Evolutionary conservation across 148 eudicot species (phyloP).

Genomic region (Cornus florida): DNA sequence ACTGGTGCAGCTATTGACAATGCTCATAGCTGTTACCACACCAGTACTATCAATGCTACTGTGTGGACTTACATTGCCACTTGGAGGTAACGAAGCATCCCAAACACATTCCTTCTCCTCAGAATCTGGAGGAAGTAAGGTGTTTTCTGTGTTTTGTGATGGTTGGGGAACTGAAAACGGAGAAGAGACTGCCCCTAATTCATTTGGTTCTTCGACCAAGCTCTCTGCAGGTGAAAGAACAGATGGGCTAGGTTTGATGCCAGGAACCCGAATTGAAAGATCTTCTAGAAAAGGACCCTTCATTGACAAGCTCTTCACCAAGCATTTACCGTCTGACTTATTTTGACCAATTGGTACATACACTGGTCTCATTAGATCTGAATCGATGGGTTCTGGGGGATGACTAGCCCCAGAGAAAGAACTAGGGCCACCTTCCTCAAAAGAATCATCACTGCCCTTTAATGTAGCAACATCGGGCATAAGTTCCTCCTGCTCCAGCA

Average conservation of each 20-base stretch:
- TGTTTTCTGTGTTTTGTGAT: constrained; percentile 48
- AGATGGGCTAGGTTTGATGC: constrained; percentile 43
- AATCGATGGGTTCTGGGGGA: constrained; percentile 79
- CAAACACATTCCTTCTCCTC: constrained; percentile 86
- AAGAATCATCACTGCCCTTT: constrained; percentile 47
- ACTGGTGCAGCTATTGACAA: constrained; percentile 75
- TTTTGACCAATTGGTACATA: constrained; percentile 65
- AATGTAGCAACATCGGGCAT: constrained; percentile 50
- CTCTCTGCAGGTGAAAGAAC: constrained; percentile 48
- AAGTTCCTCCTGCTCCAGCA: constrained; percentile 52
- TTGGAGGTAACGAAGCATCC: constrained; percentile 91
- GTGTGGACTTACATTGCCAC: constrained; percentile 81
- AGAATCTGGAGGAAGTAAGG: constrained; percentile 38
- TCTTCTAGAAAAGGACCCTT: constrained; percentile 79
- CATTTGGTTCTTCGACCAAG: constrained; percentile 51
- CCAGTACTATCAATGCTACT: constrained; percentile 76
- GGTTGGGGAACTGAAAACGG: constrained; percentile 47
- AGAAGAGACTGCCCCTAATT: constrained; percentile 33
- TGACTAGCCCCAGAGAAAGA: constrained; percentile 81
- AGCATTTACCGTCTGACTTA: constrained; percentile 46
- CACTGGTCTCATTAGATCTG: constrained; percentile 66
- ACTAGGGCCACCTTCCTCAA: constrained; percentile 49
- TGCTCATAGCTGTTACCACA: constrained; percentile 74
- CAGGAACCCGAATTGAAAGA: constrained; percentile 48
- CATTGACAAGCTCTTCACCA: constrained; percentile 57